These are phyloP conservation scores for Podaxis sp. DNA, from an alignment of 768 basidiomycete genomes.

Conservation along the genomic window DNA sequence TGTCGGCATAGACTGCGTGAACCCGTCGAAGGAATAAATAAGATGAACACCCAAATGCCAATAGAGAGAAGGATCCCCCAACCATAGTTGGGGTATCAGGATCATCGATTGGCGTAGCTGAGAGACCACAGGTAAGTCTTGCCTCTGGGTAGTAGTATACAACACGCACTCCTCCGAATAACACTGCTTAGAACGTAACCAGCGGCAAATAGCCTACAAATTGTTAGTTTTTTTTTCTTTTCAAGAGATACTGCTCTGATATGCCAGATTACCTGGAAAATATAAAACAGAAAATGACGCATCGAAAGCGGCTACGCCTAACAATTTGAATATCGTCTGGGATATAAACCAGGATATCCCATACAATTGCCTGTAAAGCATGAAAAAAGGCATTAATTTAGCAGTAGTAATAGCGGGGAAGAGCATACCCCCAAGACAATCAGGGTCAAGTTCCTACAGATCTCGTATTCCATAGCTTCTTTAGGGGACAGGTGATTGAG, in stretches of 20 bases:
- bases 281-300: background rate
- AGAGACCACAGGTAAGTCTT: background rate
- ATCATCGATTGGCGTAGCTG: background rate
- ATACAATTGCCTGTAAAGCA: background rate
- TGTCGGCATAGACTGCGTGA: slow-evolving; percentile 28
- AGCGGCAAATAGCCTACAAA: background rate
- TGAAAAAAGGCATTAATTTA: background rate
- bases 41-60: slow-evolving; percentile 15
- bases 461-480: background rate
- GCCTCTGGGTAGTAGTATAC: background rate
- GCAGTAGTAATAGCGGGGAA: background rate
- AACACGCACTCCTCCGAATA: background rate
- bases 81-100: background rate
- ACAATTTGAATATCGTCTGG: background rate
- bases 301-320: background rate
- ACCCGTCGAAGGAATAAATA: slow-evolving; percentile 33
- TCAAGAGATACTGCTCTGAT: no score
- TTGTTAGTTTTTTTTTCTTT: background rate
- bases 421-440: background rate
- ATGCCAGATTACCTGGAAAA: background rate
- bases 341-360: background rate
- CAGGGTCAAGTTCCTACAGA: background rate
- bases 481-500: background rate
- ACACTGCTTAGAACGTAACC: background rate
- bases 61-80: background rate